Conservation (phyloP, 441 rosid species). For the Heliophila coronopifolia region DNA sequence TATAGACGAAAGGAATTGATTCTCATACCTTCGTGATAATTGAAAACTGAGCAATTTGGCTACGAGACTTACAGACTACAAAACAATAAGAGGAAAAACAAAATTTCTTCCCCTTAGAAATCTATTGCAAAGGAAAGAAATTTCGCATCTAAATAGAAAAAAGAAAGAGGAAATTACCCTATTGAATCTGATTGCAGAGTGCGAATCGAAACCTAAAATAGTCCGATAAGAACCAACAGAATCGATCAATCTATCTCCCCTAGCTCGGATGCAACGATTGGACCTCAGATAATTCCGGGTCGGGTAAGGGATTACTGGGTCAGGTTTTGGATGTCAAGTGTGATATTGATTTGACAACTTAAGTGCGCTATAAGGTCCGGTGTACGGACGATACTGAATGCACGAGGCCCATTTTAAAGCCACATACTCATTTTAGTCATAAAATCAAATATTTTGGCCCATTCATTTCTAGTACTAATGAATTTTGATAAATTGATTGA, state of each 20-base stretch:
- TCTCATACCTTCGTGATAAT: background rate
- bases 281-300: conserved; percentile 29
- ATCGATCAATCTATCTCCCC: conserved; percentile 4
- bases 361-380: background rate
- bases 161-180: conserved; percentile 10
- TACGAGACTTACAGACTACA: background rate
- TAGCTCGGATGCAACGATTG: conserved; percentile 14
- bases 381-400: too few species aligned
- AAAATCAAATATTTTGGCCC: too few species aligned
- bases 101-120: background rate
- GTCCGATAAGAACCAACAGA: conserved; percentile 3
- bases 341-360: background rate
- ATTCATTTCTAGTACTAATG: too few species aligned
- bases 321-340: background rate
- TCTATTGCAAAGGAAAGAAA: background rate
- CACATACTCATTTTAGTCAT: too few species aligned
- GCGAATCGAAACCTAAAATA: conserved; percentile 25
- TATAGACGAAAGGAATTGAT: background rate
- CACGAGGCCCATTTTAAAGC: too few species aligned
- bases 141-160: background rate
- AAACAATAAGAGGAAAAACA: background rate
- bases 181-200: background rate
- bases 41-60: background rate
- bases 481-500: too few species aligned
- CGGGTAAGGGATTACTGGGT: conserved; percentile 12